Evolutionary conservation across 1,139 yeast species (phyloP), one percentile per base, ranked within the genome.

Genomic region (Nakaseomyces kungkrabaensis): DNA sequence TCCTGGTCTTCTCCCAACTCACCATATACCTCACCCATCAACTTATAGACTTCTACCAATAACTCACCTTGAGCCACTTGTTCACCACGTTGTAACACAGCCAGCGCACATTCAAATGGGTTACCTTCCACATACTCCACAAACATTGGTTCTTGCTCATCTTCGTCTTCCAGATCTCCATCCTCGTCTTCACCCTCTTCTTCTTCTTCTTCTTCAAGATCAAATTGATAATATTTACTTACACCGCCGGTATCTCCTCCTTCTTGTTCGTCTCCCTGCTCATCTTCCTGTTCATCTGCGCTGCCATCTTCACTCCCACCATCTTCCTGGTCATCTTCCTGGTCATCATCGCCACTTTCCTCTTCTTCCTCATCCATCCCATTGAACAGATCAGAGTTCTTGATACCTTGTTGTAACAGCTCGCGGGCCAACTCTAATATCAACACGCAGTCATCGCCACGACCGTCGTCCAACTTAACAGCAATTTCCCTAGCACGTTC

Each of bases 321-420:
- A 7, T 54, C 63, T n/a, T 49, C 57, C 1, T 53, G 59, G 7
- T 45, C 53, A 4, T 52, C 59, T 4, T 49, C 53, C n/a, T 48
- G 58, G 7, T 52, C 59, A 6, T 45, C 54, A 3, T 51, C 61
- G 4, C 48, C 58, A 11, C 48, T 56, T 10, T 53, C 59, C 1
- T 77, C 61, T 3, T 48, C 59, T 1, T 77, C 61, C 3, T 48
- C 59, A 6, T 50, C 54, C n/a, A 53, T 60, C 1, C 77, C 85
- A 37, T 96, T 96, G 52, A 92, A 76, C n/a, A 92, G 84, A 46
- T 85, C 92, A 1, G 89, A 80, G 48, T 77, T 82, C 42, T 79
- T 71, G 10, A 87, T 84, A 1, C 94, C 97, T 44, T 79, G 77
- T 56, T 82, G 85, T 9, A 41, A 6, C 24, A 41, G 34, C 24